Percentiles rank a stretch among this genome's conserved stretches.
phyloP scores from a whole-genome alignment of 306 rosid species.

The Citrullus mucosospermus region DNA sequence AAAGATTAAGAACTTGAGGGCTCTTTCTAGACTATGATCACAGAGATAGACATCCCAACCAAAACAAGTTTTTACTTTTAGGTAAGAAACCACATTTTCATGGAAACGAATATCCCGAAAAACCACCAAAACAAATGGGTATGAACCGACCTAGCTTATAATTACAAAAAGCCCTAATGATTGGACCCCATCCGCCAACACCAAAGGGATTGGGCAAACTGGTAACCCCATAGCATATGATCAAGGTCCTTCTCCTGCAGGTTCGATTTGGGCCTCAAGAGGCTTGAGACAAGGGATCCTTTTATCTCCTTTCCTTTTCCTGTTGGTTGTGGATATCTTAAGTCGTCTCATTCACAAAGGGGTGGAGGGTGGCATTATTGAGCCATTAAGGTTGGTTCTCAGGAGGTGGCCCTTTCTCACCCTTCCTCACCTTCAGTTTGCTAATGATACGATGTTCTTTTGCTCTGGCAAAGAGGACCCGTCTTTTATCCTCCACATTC shows the following conservation, averaged over 20 bases:
- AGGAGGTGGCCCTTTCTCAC: too few species aligned
- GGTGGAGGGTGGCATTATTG: too few species aligned
- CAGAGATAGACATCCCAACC: not conserved
- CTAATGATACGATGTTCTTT: too few species aligned
- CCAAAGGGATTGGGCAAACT: not conserved
- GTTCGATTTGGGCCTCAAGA: too few species aligned
- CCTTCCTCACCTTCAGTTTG: too few species aligned
- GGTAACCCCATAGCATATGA: not conserved
- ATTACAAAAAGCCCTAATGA: not conserved
- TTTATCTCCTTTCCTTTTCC: too few species aligned
- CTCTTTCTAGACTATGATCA: not conserved
- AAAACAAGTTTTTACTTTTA: not conserved
- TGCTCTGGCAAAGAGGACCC: too few species aligned
- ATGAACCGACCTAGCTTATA: not conserved
- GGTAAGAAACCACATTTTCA: not conserved
- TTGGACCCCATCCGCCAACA: not conserved
- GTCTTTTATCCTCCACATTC: too few species aligned
- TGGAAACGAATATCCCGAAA: not conserved
- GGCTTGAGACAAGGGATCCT: too few species aligned
- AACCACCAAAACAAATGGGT: not conserved
- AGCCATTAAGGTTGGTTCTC: too few species aligned
- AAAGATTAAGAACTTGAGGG: not conserved
- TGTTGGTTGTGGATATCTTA: too few species aligned
- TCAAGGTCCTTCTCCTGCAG: not conserved
- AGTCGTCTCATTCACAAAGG: too few species aligned